These are phyloP conservation scores for Boletus sp. DNA, from an alignment of 768 basidiomycete genomes.

Conservation along the genomic window DNA sequence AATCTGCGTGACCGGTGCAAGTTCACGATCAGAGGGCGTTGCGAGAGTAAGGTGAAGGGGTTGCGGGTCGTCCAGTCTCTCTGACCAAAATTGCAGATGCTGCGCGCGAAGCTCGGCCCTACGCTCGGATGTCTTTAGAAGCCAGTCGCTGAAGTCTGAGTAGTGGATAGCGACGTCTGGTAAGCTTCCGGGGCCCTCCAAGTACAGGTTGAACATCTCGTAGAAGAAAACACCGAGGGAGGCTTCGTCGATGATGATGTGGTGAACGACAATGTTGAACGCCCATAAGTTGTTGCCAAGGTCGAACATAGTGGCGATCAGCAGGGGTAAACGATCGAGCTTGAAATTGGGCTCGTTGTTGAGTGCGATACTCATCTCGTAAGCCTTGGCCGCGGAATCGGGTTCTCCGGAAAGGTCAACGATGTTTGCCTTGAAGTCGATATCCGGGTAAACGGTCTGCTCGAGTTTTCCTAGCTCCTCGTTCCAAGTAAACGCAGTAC, in stretches of 20 bases:
- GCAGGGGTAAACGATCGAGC: conserved; percentile 25
- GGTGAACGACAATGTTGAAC: conserved; percentile 31
- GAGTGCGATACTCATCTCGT: conserved; percentile 29
- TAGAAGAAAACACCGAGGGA: conserved; percentile 32
- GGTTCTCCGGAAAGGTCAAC: conserved; percentile 30
- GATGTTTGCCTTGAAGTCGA: conserved; percentile 22
- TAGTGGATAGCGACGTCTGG: conserved; percentile 23
- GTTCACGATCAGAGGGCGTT: conserved; percentile 25
- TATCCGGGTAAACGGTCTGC: conserved; percentile 29
- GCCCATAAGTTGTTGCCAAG: conserved; percentile 22
- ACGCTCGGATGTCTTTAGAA: conserved; percentile 29
- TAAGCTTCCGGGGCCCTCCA: conserved; percentile 27
- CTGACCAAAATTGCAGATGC: conserved; percentile 26
- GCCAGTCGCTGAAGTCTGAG: conserved; percentile 24
- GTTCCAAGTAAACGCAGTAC: conserved; percentile 31
- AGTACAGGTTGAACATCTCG: conserved; percentile 28
- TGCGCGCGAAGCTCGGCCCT: conserved; percentile 25
- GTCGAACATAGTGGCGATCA: conserved; percentile 28
- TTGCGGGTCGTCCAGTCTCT: conserved; percentile 14
- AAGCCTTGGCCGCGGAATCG: conserved; percentile 26
- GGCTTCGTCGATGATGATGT: conserved; percentile 32
- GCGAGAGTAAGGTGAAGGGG: conserved; percentile 25
- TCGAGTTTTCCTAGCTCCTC: conserved; percentile 29
- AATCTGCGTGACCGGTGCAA: conserved; percentile 31
- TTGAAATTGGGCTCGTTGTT: conserved; percentile 25